These are phyloP conservation scores for Diaporthe sp. DNA, from an alignment of 2,329 filamentous ascomycete genomes.

Conservation along the genomic window DNA sequence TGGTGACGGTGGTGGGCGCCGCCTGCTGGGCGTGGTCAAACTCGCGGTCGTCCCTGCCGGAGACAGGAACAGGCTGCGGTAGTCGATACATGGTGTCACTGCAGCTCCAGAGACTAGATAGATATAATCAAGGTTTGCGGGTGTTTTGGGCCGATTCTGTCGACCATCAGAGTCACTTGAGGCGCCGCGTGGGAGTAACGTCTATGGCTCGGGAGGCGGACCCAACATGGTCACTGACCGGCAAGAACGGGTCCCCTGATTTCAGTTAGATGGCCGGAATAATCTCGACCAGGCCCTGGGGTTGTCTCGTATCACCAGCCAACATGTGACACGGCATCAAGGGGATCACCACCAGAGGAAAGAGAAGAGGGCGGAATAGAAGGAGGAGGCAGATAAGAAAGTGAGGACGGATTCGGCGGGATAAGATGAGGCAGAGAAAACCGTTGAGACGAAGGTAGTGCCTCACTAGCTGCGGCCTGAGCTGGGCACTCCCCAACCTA, in stretches of 20 bases:
- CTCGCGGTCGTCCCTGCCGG: not conserved
- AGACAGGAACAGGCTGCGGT: not conserved
- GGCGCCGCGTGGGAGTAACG: constrained; percentile 8
- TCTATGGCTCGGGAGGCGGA: not conserved
- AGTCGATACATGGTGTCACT: constrained; percentile 25
- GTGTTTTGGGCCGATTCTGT: not conserved
- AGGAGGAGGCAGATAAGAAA: not conserved
- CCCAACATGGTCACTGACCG: constrained; percentile 5
- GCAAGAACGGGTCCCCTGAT: constrained; percentile 1
- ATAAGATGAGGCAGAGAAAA: constrained; percentile 15
- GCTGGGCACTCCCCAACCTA: constrained; percentile 21
- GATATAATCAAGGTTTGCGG: not conserved
- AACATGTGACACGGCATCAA: constrained; percentile 14
- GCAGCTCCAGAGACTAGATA: not conserved
- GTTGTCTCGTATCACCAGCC: constrained; percentile 5
- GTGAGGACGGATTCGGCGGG: constrained; percentile 18
- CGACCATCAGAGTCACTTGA: not conserved
- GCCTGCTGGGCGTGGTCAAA: not conserved
- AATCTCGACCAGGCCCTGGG: constrained; percentile 5
- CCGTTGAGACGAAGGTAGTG: constrained; percentile 26
- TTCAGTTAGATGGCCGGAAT: constrained; percentile 16
- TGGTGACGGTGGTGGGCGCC: not conserved
- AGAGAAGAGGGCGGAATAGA: not conserved
- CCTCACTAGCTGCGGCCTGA: constrained; percentile 17
- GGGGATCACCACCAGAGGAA: not conserved